These are phyloP conservation scores for Cryomyces antarcticus DNA, from an alignment of 495 filamentous ascomycete genomes.

Conservation along the genomic window DNA sequence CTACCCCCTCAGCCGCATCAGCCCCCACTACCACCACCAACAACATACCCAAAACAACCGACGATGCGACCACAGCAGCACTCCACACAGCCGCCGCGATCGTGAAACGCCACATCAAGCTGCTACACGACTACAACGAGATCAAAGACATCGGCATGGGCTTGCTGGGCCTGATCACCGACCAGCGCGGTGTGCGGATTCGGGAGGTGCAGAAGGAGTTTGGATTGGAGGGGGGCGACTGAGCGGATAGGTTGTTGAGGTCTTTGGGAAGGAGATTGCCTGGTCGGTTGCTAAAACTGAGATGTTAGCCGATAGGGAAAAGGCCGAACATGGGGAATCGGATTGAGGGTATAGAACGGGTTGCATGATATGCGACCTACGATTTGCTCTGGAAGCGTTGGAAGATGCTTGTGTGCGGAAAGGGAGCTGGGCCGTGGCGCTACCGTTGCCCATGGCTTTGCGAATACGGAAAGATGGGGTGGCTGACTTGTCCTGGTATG, in stretches of 20 bases:
- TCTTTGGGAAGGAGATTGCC: neutral
- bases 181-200: conserved; percentile 40
- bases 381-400: no score
- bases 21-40: conserved; percentile 2
- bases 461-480: no score
- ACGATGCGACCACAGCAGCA: conserved; percentile 2
- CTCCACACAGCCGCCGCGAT: conserved; percentile 18
- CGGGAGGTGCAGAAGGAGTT: conserved; percentile 41
- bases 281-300: neutral
- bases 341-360: no score
- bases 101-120: conserved; percentile 43
- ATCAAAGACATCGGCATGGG: conserved; percentile 55
- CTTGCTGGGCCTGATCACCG: conserved; percentile 53
- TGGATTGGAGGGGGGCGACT: conserved; percentile 17
- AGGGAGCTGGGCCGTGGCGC: no score
- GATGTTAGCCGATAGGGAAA: no score
- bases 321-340: no score
- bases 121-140: conserved; percentile 61
- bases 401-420: no score
- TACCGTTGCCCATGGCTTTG: no score
- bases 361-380: no score
- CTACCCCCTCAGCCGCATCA: neutral
- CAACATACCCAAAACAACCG: conserved; percentile 6
- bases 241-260: neutral
- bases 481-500: no score